Conservation (phyloP, 257 asterid genomes). For the Voacanga thouarsii region DNA sequence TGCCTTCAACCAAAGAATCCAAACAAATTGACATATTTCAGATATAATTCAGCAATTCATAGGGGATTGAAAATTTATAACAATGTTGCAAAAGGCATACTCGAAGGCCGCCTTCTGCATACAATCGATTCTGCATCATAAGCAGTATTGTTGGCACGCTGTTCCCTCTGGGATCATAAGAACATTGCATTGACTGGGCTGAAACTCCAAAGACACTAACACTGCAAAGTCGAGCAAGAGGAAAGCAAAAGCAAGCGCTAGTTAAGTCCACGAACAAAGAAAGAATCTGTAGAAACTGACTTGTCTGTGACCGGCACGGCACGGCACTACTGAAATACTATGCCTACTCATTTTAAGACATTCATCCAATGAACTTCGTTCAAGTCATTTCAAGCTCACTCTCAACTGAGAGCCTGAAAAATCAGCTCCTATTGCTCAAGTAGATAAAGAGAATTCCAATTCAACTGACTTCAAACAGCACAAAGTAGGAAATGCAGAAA, state of each 20-base stretch:
- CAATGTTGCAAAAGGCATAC: constrained; percentile 28
- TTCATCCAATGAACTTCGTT: not conserved
- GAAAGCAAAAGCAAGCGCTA: not conserved
- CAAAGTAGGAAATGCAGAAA: not conserved
- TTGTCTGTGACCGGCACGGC: not conserved
- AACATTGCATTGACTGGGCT: constrained; percentile 85
- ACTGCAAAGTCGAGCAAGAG: constrained; percentile 33
- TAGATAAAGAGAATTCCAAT: not conserved
- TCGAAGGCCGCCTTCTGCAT: constrained; percentile 70
- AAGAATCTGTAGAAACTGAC: not conserved
- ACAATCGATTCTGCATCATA: constrained; percentile 63
- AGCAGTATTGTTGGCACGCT: constrained; percentile 80
- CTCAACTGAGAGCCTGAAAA: not conserved
- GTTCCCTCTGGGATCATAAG: constrained; percentile 69
- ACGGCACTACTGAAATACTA: not conserved
- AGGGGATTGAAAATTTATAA: not conserved
- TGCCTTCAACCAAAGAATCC: constrained; percentile 40
- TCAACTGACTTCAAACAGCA: not conserved
- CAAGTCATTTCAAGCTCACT: not conserved
- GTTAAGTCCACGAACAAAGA: not conserved
- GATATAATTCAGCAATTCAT: not conserved
- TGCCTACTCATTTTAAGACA: too few relatives aligned
- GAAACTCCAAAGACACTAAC: constrained; percentile 83
- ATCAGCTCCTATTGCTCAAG: not conserved
- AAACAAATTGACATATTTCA: constrained; percentile 5